Evolutionary conservation across 2,329 filamentous ascomycete species (phyloP).

Genomic region (Aspergillus sergii): DNA sequence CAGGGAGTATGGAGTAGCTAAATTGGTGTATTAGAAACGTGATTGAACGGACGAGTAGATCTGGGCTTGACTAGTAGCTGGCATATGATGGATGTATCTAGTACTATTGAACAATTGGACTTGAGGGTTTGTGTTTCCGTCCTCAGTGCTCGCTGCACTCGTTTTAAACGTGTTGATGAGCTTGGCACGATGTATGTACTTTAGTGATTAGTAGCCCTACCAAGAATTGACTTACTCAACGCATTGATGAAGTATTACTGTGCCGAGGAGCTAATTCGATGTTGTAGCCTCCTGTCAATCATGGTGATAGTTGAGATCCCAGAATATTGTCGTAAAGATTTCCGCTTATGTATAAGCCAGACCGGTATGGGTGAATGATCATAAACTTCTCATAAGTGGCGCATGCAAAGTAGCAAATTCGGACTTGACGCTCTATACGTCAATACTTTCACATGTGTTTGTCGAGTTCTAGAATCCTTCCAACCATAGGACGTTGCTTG

Average conservation of each 20-base stretch:
- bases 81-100: background rate
- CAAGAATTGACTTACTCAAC: background rate
- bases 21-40: background rate
- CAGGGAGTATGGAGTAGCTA: background rate
- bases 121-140: background rate
- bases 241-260: background rate
- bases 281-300: background rate
- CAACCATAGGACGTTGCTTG: background rate
- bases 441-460: background rate
- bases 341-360: background rate
- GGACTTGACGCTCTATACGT: background rate
- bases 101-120: background rate
- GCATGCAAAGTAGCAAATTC: background rate
- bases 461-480: background rate
- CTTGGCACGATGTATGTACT: background rate
- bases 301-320: background rate
- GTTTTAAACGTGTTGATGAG: background rate
- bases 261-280: background rate
- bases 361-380: background rate
- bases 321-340: background rate
- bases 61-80: background rate
- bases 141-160: background rate
- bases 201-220: background rate
- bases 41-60: background rate
- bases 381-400: too few species aligned